A percentile compares a stretch with the other conserved stretches of the same genome.
Conservation (phyloP, 768 basidiomycete genomes). For the Lenzites betulinus region DNA sequence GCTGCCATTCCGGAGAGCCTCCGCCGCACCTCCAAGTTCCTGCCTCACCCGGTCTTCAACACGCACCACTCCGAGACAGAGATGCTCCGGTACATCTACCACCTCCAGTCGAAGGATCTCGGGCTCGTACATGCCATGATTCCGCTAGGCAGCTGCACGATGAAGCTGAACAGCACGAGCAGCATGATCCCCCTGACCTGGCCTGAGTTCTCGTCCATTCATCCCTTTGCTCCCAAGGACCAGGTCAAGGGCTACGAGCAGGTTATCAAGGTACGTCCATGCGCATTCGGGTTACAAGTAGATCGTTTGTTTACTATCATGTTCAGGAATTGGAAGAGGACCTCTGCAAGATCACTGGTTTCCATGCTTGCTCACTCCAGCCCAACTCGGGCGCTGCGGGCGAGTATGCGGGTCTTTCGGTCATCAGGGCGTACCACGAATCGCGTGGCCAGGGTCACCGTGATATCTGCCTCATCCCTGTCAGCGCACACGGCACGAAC, state of each 20-base stretch:
- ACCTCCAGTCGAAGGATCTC: constrained; percentile 92
- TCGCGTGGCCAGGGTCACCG: constrained; percentile 84
- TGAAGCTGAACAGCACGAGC: constrained; percentile 98
- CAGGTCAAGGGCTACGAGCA: constrained; percentile 87
- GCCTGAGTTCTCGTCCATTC: constrained; percentile 87
- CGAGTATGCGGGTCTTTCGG: constrained; percentile 93
- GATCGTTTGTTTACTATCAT: background rate
- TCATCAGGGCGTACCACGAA: constrained; percentile 94
- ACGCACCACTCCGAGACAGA: constrained; percentile 97
- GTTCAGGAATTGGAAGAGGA: constrained; percentile 85
- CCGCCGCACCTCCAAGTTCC: constrained; percentile 65
- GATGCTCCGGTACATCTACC: constrained; percentile 95
- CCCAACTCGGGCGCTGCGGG: constrained; percentile 99
- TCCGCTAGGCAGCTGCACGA: constrained; percentile 92
- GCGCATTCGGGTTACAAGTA: background rate
- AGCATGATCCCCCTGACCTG: constrained; percentile 97
- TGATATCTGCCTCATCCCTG: constrained; percentile 89
- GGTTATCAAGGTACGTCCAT: constrained; percentile 65
- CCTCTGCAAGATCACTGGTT: constrained; percentile 94
- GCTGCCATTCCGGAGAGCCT: constrained; percentile 56
- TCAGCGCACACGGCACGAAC: constrained; percentile 98
- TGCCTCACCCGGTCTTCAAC: constrained; percentile 93
- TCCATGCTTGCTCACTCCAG: constrained; percentile 93
- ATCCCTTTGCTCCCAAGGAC: constrained; percentile 89
- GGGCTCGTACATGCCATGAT: constrained; percentile 97